Percentiles rank a stretch among this genome's conserved stretches.
Evolutionary conservation across 768 basidiomycete species (phyloP).

Genomic region (Rhodosporidiobolus odoratus): DNA sequence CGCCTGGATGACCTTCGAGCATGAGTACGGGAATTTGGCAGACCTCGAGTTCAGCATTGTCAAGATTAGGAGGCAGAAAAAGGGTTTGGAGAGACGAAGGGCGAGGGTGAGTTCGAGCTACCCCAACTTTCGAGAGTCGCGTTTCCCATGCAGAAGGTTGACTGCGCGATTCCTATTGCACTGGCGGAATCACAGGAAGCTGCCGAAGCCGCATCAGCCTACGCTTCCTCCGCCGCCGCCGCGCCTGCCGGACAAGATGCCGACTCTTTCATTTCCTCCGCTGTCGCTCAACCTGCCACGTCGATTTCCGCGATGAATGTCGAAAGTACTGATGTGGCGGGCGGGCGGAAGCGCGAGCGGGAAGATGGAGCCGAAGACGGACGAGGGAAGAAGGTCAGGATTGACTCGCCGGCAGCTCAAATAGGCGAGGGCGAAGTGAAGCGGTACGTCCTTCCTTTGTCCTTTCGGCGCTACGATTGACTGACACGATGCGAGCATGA

Average conservation of each 20-base stretch:
- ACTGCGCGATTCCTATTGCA: too few species aligned
- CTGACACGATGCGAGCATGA: background rate
- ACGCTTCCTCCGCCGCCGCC: background rate
- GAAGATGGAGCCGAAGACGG: background rate
- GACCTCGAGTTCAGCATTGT: slow-evolving; percentile 46
- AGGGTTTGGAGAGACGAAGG: slow-evolving; percentile 46
- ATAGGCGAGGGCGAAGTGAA: background rate
- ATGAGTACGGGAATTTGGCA: slow-evolving; percentile 66
- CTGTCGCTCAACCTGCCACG: slow-evolving; percentile 36
- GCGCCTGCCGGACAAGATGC: slow-evolving; percentile 7
- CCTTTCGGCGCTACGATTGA: background rate
- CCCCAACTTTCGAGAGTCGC: too few species aligned
- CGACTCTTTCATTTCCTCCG: slow-evolving; percentile 36
- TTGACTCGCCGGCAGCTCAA: slow-evolving; percentile 19
- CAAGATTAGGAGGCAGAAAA: slow-evolving; percentile 48
- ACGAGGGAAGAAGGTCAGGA: slow-evolving; percentile 41
- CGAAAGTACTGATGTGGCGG: background rate
- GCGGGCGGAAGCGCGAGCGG: slow-evolving; percentile 27
- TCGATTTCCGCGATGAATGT: background rate
- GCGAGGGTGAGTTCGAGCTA: slow-evolving; percentile 17
- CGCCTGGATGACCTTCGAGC: slow-evolving; percentile 81
- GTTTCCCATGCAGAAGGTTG: too few species aligned
- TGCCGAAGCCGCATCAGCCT: slow-evolving; percentile 38
- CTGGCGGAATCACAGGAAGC: slow-evolving; percentile 16
- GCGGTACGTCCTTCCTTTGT: slow-evolving; percentile 1